Conservation (phyloP, 257 asterid species). For the Fraxinus quadrangulata region DNA sequence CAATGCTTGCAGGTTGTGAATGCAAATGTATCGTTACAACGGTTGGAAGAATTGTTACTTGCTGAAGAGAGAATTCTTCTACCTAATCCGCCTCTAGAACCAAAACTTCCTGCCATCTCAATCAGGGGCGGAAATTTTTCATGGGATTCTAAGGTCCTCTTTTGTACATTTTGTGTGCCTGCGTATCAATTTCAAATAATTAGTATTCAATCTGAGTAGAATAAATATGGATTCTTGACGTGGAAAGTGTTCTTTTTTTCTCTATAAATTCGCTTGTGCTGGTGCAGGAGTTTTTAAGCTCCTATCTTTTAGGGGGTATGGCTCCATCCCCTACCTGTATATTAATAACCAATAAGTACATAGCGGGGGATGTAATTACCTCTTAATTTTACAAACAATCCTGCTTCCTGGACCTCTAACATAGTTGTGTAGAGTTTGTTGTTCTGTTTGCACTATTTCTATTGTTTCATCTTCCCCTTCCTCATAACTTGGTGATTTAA, state of each 20-base stretch:
- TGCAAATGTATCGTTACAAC: slow-evolving; percentile 82
- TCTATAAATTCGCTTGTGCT: no score
- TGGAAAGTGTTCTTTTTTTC: not conserved
- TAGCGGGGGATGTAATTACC: no score
- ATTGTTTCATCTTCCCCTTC: not conserved
- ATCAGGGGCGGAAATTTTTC: slow-evolving; percentile 69
- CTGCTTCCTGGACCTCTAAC: no score
- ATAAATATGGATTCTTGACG: slow-evolving; percentile 8
- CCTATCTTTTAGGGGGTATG: no score
- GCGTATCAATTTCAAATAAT: slow-evolving; percentile 3
- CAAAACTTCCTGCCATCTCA: slow-evolving; percentile 71
- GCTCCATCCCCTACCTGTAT: no score
- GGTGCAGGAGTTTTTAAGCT: no score
- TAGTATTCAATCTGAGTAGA: slow-evolving; percentile 9
- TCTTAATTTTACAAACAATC: no score
- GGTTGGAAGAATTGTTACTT: slow-evolving; percentile 76
- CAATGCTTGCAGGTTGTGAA: slow-evolving; percentile 68
- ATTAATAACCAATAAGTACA: no score
- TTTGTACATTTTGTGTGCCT: not conserved
- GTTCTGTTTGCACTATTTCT: slow-evolving; percentile 8
- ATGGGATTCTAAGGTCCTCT: slow-evolving; percentile 79
- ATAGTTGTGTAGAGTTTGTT: not conserved
- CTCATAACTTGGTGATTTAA: not conserved
- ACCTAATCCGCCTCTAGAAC: slow-evolving; percentile 79
- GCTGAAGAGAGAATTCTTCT: slow-evolving; percentile 78